Conservation (phyloP, 768 basidiomycete genomes). For the Mycena floridula region DNA sequence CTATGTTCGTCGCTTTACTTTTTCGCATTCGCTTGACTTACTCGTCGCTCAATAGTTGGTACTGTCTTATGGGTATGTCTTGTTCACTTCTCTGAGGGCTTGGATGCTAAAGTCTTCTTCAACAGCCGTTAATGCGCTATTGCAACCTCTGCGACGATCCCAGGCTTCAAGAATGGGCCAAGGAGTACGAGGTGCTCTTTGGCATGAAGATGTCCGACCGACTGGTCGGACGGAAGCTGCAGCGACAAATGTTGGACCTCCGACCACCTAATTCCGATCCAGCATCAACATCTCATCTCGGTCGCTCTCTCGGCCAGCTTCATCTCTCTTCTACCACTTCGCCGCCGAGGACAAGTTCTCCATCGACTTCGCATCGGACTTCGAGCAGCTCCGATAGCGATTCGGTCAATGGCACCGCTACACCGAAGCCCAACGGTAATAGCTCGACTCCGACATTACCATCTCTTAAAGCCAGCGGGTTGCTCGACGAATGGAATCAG, state of each 20-base stretch:
- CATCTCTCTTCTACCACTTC: not conserved
- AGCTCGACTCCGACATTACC: constrained; percentile 32
- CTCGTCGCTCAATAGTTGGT: not conserved
- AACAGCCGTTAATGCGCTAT: not conserved
- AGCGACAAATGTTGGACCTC: not conserved
- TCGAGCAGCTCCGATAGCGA: too few species aligned
- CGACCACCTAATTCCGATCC: not conserved
- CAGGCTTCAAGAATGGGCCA: not conserved
- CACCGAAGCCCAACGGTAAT: not conserved
- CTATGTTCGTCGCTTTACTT: constrained; percentile 26
- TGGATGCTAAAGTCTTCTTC: not conserved
- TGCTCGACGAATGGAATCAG: constrained; percentile 50
- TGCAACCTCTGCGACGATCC: not conserved
- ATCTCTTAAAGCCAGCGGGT: constrained; percentile 68
- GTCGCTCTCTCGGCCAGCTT: not conserved
- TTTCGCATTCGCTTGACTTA: not conserved
- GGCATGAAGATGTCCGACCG: not conserved
- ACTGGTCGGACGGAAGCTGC: not conserved
- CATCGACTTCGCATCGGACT: too few species aligned
- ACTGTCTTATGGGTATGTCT: not conserved
- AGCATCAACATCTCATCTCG: not conserved
- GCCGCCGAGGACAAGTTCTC: not conserved
- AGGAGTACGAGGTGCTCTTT: not conserved
- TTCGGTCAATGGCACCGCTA: not conserved
- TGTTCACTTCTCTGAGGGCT: not conserved